Evolutionary conservation across 257 asterid species (phyloP).

Genomic region (Fraxinus pennsylvanica): DNA sequence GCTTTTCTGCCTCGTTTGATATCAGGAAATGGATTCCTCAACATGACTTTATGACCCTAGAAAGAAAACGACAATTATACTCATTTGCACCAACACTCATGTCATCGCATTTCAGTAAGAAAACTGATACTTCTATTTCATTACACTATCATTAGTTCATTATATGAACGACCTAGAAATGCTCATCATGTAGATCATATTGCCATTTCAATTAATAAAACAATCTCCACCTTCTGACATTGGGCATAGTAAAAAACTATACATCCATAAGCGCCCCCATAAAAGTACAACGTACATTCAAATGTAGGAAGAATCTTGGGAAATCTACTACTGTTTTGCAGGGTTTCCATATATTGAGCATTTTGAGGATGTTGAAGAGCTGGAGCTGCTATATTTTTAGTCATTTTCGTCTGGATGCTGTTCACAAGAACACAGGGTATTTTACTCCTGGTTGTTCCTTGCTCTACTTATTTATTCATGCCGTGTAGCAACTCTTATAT

Average conservation of each 20-base stretch:
- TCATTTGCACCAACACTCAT: not conserved
- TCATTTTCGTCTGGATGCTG: not conserved
- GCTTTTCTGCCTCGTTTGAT: conserved; percentile 9
- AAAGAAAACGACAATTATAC: not conserved
- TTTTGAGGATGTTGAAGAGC: conserved; percentile 16
- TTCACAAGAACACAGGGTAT: not conserved
- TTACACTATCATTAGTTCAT: conserved; percentile 31
- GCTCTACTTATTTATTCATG: not conserved
- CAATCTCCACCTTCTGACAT: conserved; percentile 26
- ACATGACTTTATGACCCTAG: not conserved
- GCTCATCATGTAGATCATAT: conserved; percentile 7
- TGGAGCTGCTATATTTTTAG: conserved; percentile 5
- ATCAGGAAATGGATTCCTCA: not conserved
- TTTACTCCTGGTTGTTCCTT: not conserved
- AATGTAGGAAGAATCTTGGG: conserved; percentile 13
- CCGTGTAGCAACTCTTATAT: too few relatives aligned
- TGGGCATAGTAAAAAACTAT: conserved; percentile 26
- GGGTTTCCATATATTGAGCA: conserved; percentile 19
- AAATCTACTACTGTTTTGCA: conserved; percentile 30
- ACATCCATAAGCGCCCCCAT: conserved; percentile 14
- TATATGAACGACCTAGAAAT: conserved; percentile 11
- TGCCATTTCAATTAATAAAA: conserved; percentile 1
- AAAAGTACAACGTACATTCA: not conserved
- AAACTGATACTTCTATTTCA: conserved; percentile 15
- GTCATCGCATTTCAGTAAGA: conserved; percentile 12